Base-by-base conservation (phyloP, 805 yeast species). In the Metschnikowia baotianmanensis region DNA sequence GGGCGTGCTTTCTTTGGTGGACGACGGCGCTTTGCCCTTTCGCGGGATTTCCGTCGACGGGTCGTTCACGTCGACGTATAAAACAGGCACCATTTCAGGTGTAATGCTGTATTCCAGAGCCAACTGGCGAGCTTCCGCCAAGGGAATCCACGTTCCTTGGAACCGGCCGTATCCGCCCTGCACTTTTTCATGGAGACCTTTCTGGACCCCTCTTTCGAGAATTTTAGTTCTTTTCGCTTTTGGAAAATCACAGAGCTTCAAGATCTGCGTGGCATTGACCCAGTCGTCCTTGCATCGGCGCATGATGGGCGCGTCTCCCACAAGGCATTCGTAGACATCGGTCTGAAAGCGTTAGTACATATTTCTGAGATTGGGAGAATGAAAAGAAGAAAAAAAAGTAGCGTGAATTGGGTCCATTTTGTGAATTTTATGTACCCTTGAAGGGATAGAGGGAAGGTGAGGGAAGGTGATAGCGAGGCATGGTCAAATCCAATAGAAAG, bases 151-250 rank as follows among this genome's bases (percentile, higher is more conserved):
- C 2, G 97, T 90, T 13, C 96, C 97, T 62, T 91, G 98, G 62
- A 89, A 91, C 58, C 90, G 83, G 39, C 98, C 98, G 59, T 89
- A 90, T 2, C 98, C 98, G 47, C 98, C 98, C 62, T 90, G 98
- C 17, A 90, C 88, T 61, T 91, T 91, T 56, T 90, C 96, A 60
- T 90, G 97, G 15, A 72, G 65, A 5, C 95, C 96, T 30, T 76
- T 77, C 57, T 91, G 96, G n/a, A 91, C 96, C 48, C 90, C 96
- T 55, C 84, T 80, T 59, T 90, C 98, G 53, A 90, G 73, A 47
- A 90, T 88, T 53, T 95, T 82, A 15, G 97, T 90, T 51, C 98
- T 70, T 61, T 86, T 88, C 1, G 97, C 96, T 63, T 90, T 90
- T 46, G 96, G 95, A 61, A 89, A 89, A 58, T 86, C 83, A 34